A percentile compares a stretch with the other conserved stretches of the same genome.
phyloP scores from a whole-genome alignment of 164 flowering plant genomes.

The Amborella trichopoda region DNA sequence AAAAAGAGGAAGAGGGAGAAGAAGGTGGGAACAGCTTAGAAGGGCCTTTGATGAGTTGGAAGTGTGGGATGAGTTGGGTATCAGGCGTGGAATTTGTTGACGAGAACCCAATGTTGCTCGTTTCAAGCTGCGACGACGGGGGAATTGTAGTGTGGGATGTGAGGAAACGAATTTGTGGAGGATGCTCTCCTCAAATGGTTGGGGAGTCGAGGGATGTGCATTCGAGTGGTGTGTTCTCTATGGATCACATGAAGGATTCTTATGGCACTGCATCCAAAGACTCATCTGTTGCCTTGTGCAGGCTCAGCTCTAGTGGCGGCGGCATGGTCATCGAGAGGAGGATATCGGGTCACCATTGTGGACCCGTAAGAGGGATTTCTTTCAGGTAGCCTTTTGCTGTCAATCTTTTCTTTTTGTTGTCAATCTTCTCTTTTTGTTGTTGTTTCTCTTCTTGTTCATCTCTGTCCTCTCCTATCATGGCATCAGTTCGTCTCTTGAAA shows the following conservation, averaged over 20 bases:
- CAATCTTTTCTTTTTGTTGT: neutral
- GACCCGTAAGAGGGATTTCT: constrained; percentile 5
- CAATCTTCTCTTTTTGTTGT: neutral
- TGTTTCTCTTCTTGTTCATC: neutral
- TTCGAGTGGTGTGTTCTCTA: constrained; percentile 4
- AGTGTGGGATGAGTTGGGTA: constrained; percentile 7
- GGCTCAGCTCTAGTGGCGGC: neutral
- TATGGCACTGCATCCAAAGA: constrained; percentile 7
- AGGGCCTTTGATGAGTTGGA: constrained; percentile 5
- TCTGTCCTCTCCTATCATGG: too few species aligned
- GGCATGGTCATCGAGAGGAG: constrained; percentile 1
- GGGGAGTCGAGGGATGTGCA: constrained; percentile 3
- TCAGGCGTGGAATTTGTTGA: constrained; percentile 2
- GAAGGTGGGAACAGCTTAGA: neutral
- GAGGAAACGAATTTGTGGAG: neutral
- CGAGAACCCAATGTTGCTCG: constrained; percentile 2
- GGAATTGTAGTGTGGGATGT: constrained; percentile 6
- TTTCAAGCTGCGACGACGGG: constrained; percentile 7
- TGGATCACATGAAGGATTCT: constrained; percentile 4
- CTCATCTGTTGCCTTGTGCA: constrained; percentile 4
- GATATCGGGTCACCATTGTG: constrained; percentile 4
- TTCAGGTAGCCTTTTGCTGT: constrained; percentile 1
- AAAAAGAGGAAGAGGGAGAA: neutral
- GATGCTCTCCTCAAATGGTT: constrained; percentile 1
- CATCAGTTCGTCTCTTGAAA: too few species aligned